phyloP scores from a whole-genome alignment of 805 yeast species.

The Kodamaea kaohsiungensis region DNA sequence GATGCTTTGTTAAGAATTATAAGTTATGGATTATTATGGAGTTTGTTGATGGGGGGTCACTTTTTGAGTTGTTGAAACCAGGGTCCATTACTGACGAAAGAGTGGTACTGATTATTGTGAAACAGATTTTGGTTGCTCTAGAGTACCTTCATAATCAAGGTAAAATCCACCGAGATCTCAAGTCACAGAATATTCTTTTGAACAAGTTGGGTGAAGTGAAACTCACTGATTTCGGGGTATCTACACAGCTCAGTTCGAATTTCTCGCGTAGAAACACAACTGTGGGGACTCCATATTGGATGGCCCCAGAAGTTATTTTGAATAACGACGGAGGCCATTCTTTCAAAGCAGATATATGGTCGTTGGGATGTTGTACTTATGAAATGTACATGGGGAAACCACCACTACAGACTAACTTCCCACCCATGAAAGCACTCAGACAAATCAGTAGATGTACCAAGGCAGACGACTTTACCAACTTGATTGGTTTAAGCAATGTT shows the following conservation, averaged over 20 bases:
- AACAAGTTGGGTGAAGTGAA: conserved; percentile 41
- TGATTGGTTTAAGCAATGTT: conserved; percentile 26
- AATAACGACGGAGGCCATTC: conserved; percentile 59
- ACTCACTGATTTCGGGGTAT: conserved; percentile 48
- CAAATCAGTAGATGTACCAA: conserved; percentile 33
- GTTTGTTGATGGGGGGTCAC: conserved; percentile 75
- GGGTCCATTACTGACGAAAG: conserved; percentile 58
- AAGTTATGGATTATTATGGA: conserved; percentile 84
- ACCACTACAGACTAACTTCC: conserved; percentile 49
- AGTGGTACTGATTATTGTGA: conserved; percentile 51
- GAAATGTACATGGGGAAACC: conserved; percentile 75
- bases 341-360: conserved; percentile 74
- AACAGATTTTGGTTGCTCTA: conserved; percentile 60
- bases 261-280: conserved; percentile 46
- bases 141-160: conserved; percentile 68
- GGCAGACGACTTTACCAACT: conserved; percentile 30
- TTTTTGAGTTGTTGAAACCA: conserved; percentile 61
- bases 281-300: conserved; percentile 64
- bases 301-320: conserved; percentile 62
- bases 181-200: conserved; percentile 42
- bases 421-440: conserved; percentile 48
- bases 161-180: conserved; percentile 66
- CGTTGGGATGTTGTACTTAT: conserved; percentile 74
- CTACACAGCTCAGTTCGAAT: conserved; percentile 43
- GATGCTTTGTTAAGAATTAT: conserved; percentile 68